Percentiles rank a stretch among this genome's conserved stretches.
phyloP scores from a whole-genome alignment of 129 eudicot genomes.

The Pulicaria dysenterica region DNA sequence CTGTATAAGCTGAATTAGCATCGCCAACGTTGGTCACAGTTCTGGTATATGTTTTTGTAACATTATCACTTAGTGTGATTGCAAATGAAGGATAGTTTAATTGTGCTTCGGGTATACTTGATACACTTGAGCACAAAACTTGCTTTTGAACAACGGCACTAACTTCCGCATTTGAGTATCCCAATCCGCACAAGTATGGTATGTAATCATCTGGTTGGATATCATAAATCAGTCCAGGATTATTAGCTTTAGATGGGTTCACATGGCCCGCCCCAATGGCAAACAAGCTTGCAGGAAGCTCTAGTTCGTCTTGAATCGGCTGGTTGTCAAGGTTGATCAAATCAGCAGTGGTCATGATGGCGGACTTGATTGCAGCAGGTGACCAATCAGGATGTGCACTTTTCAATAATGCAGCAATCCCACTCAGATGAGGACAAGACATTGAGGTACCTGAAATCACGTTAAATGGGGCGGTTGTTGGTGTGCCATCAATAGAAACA shows the following conservation, averaged over 20 bases:
- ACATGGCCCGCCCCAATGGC: conserved; percentile 52
- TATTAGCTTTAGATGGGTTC: conserved; percentile 46
- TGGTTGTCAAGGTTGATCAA: conserved; percentile 36
- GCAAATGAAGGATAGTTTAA: conserved; percentile 55
- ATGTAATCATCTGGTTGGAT: conserved; percentile 42
- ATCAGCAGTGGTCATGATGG: conserved; percentile 51
- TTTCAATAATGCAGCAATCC: conserved; percentile 50
- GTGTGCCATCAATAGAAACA: conserved; percentile 29
- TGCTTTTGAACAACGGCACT: conserved; percentile 20
- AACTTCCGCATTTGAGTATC: conserved; percentile 36
- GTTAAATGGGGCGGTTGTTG: conserved; percentile 30
- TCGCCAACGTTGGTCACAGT: conserved; percentile 54
- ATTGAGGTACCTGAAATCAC: conserved; percentile 54
- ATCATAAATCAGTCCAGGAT: conserved; percentile 47
- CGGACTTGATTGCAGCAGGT: conserved; percentile 55
- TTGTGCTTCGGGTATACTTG: conserved; percentile 36
- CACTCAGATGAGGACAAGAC: conserved; percentile 58
- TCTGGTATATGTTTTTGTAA: conserved; percentile 28
- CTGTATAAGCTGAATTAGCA: conserved; percentile 37
- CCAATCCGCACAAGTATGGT: conserved; percentile 41
- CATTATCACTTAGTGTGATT: conserved; percentile 14
- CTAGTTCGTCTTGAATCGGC: conserved; percentile 38
- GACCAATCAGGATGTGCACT: conserved; percentile 56
- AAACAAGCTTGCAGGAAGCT: conserved; percentile 37
- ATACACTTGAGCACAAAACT: conserved; percentile 27